Conservation (phyloP, 2,329 filamentous ascomycete genomes). For the Aspergillus vadensis region DNA sequence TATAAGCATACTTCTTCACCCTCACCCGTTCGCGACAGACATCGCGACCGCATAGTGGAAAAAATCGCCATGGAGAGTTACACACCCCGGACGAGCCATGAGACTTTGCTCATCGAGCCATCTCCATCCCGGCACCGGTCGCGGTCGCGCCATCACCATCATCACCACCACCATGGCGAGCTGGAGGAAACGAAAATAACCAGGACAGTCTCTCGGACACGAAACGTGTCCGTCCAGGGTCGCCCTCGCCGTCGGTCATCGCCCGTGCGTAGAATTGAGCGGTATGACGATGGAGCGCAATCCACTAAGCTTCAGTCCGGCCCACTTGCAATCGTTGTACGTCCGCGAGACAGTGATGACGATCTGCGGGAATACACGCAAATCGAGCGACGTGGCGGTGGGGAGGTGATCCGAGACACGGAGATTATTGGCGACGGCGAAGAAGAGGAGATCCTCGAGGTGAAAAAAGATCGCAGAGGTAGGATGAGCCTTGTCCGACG, state of each 20-base stretch:
- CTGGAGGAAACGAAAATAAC: constrained; percentile 31
- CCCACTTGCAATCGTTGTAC: constrained; percentile 53
- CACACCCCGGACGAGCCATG: constrained; percentile 31
- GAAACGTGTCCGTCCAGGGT: constrained; percentile 39
- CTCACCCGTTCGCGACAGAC: constrained; percentile 28
- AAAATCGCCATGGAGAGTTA: constrained; percentile 32
- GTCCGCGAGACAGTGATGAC: constrained; percentile 54
- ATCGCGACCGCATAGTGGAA: constrained; percentile 27
- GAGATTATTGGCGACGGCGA: constrained; percentile 42
- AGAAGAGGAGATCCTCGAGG: constrained; percentile 56
- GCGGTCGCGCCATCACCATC: constrained; percentile 26
- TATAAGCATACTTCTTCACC: constrained; percentile 24
- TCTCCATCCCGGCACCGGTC: constrained; percentile 31
- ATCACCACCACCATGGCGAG: constrained; percentile 24
- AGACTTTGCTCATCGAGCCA: constrained; percentile 38
- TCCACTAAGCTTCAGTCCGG: constrained; percentile 45
- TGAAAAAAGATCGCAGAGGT: constrained; percentile 94
- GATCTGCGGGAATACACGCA: constrained; percentile 73
- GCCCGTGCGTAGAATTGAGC: constrained; percentile 39
- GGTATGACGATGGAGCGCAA: constrained; percentile 36
- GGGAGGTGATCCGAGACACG: constrained; percentile 37
- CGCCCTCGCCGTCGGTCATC: constrained; percentile 39
- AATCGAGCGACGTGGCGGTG: constrained; percentile 53
- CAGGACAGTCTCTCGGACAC: constrained; percentile 33
- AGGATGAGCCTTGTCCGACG: constrained; percentile 61